Conservation (phyloP, 306 rosid species). For the Cucurbita maxima region DNA sequence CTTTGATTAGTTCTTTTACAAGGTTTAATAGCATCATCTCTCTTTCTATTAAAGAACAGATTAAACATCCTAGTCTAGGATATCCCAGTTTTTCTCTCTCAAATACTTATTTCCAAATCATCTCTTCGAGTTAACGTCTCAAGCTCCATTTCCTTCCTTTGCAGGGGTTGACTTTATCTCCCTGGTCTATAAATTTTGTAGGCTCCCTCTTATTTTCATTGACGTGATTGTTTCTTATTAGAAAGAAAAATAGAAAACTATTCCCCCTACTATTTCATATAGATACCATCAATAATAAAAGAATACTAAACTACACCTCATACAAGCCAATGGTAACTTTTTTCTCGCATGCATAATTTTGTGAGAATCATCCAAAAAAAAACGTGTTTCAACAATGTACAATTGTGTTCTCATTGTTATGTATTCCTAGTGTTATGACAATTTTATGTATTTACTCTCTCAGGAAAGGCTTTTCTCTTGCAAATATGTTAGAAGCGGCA, state of each 20-base stretch:
- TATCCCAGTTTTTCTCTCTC: not conserved
- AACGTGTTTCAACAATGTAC: not conserved
- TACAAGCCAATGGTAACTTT: not conserved
- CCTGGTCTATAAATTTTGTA: not conserved
- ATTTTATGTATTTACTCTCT: not conserved
- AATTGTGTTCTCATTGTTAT: not conserved
- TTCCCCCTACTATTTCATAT: not conserved
- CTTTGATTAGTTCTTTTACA: not conserved
- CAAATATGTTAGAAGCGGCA: slow-evolving; percentile 48
- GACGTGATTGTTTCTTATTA: not conserved
- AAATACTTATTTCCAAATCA: not conserved
- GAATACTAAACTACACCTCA: not conserved
- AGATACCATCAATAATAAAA: too few relatives aligned
- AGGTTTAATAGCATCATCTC: not conserved
- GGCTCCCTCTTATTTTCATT: not conserved
- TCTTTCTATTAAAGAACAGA: too few relatives aligned
- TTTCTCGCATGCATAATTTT: not conserved
- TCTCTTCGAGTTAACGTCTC: not conserved
- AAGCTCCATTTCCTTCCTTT: not conserved
- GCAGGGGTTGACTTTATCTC: not conserved
- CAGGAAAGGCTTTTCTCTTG: slow-evolving; percentile 64
- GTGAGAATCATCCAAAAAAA: not conserved
- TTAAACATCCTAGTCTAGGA: not conserved
- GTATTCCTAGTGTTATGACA: not conserved
- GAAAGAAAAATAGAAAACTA: not conserved